A percentile compares a stretch with the other conserved stretches of the same genome.
Conservation (phyloP, 495 filamentous ascomycete genomes). For the Glutinoglossum americanum region DNA sequence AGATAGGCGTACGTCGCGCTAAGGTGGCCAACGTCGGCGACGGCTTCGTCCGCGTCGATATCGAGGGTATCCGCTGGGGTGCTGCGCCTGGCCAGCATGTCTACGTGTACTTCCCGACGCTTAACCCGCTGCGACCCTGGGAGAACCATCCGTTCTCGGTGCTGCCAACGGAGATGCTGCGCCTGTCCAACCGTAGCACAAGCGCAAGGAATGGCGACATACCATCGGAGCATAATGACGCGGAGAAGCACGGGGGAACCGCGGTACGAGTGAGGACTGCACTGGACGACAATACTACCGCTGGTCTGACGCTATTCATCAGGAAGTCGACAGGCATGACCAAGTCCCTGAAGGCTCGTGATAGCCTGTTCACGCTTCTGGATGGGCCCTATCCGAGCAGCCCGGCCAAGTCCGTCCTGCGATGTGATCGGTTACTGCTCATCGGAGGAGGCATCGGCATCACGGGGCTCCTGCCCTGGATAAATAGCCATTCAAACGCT, state of each 20-base stretch:
- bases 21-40: conserved; percentile 29
- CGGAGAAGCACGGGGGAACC: not conserved
- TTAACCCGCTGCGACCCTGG: conserved; percentile 33
- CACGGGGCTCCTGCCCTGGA: conserved; percentile 72
- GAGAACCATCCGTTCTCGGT: conserved; percentile 86
- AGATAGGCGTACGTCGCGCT: conserved; percentile 13
- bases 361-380: conserved; percentile 25
- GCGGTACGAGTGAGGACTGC: not conserved
- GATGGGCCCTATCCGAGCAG: conserved; percentile 71
- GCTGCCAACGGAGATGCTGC: conserved; percentile 40
- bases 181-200: not conserved
- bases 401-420: conserved; percentile 70
- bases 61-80: conserved; percentile 40
- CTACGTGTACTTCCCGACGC: conserved; percentile 55
- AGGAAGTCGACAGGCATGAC: conserved; percentile 77
- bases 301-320: conserved; percentile 54
- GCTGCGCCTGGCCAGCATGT: conserved; percentile 61
- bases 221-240: not conserved
- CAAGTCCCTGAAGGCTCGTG: conserved; percentile 38
- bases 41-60: conserved; percentile 39
- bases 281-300: conserved; percentile 16
- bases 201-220: not conserved
- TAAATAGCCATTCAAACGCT: conserved; percentile 52
- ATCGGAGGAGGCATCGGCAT: conserved; percentile 87
- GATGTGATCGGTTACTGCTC: conserved; percentile 40